These are phyloP conservation scores for Ustilago crameri DNA, from an alignment of 1,284 basidiomycete species.

Conservation along the genomic window DNA sequence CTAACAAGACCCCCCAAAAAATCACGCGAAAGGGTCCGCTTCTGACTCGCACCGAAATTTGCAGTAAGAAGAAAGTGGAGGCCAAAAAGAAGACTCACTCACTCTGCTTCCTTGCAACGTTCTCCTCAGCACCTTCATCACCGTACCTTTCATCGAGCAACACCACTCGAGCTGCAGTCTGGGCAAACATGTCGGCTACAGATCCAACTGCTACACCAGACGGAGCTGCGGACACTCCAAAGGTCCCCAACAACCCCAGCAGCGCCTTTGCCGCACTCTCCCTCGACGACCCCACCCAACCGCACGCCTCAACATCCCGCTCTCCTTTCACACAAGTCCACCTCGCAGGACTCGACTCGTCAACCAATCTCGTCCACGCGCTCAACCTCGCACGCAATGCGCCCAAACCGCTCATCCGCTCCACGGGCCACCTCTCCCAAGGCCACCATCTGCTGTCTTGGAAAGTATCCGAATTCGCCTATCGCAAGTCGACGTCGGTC, in stretches of 20 bases:
- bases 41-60: no score
- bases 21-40: no score
- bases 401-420: slow-evolving; percentile 52
- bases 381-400: slow-evolving; percentile 28
- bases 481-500: slow-evolving; percentile 58
- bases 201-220: not conserved
- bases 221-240: not conserved
- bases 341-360: slow-evolving; percentile 15
- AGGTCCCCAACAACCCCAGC: slow-evolving; percentile 40
- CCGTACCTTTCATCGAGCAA: not conserved
- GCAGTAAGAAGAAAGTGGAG: no score
- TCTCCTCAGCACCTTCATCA: not conserved
- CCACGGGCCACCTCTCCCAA: slow-evolving; percentile 32
- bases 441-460: slow-evolving; percentile 56
- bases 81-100: no score
- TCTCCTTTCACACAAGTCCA: slow-evolving; percentile 16
- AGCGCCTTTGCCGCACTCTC: slow-evolving; percentile 39
- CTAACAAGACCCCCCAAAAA: no score
- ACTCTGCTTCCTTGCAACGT: no score
- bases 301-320: slow-evolving; percentile 6
- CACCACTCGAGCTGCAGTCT: not conserved
- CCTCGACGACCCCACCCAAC: slow-evolving; percentile 13
- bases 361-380: slow-evolving; percentile 35
- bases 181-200: slow-evolving; percentile 2
- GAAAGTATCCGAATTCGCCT: slow-evolving; percentile 66